phyloP scores from a whole-genome alignment of 2,329 filamentous ascomycete genomes.

The Aspergillus sp. region DNA sequence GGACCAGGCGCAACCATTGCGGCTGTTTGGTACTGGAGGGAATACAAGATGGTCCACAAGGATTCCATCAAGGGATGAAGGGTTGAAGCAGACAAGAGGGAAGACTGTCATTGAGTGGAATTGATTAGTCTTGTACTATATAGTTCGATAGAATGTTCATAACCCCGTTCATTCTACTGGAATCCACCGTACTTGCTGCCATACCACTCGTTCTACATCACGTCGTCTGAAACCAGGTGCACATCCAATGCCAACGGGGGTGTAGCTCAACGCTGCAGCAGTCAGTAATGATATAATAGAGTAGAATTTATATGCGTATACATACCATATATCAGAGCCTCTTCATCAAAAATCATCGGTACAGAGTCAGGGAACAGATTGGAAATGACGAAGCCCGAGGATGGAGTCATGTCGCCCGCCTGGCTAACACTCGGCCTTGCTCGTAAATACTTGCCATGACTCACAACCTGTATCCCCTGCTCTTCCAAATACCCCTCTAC shows the following conservation, averaged over 20 bases:
- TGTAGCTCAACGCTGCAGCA: slow-evolving; percentile 4
- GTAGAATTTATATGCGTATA: no score
- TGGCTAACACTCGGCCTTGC: neutral
- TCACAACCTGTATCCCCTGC: slow-evolving; percentile 2
- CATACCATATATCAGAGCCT: neutral
- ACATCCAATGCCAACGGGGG: slow-evolving; percentile 9
- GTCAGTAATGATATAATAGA: neutral
- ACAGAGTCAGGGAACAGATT: no score
- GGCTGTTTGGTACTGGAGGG: slow-evolving; percentile 19
- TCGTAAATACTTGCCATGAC: neutral
- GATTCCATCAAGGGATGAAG: no score
- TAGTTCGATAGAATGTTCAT: no score
- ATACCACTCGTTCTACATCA: slow-evolving; percentile 10
- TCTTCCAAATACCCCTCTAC: slow-evolving; percentile 12
- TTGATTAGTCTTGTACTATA: no score
- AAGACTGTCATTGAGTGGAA: neutral
- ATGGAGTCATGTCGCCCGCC: no score
- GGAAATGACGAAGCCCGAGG: no score
- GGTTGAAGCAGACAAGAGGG: slow-evolving; percentile 3
- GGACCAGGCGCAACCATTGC: slow-evolving; percentile 16
- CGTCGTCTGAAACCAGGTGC: slow-evolving; percentile 10
- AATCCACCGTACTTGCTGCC: slow-evolving; percentile 1
- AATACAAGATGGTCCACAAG: slow-evolving; percentile 1
- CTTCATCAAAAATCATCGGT: neutral
- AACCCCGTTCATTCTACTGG: neutral